phyloP scores from a whole-genome alignment of 148 eudicot genomes.

The Euryodendron excelsum region DNA sequence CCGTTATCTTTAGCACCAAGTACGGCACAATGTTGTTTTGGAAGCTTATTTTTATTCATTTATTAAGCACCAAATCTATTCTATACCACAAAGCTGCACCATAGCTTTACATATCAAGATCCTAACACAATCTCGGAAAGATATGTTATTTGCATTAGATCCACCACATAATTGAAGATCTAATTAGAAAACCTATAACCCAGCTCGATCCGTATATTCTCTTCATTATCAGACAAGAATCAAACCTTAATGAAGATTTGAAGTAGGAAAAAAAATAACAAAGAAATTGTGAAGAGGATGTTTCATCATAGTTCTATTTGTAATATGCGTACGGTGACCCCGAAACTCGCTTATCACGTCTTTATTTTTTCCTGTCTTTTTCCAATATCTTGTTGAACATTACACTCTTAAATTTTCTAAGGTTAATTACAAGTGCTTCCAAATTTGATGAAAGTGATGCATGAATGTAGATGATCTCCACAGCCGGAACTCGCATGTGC shows the following conservation, averaged over 20 bases:
- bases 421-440: not conserved
- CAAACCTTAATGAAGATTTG: not conserved
- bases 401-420: not conserved
- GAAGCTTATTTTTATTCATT: too few relatives aligned
- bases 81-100: too few relatives aligned
- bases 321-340: not conserved
- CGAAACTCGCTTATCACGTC: too few relatives aligned
- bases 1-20: too few relatives aligned
- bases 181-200: not conserved
- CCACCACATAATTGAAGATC: not conserved
- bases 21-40: too few relatives aligned
- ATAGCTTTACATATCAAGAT: not conserved
- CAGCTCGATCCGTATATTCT: not conserved
- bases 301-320: not conserved
- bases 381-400: not conserved
- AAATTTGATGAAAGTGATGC: conserved; percentile 4
- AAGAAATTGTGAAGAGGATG: not conserved
- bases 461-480: not conserved
- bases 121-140: not conserved
- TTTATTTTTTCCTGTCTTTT: not conserved
- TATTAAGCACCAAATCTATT: too few relatives aligned
- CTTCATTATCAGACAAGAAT: not conserved
- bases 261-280: not conserved
- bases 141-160: not conserved
- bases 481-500: conserved; percentile 17